Evolutionary conservation across 23 red algal species (phyloP), one percentile per base, ranked within the genome.

Genomic region (Gracilaria vermiculophylla): DNA sequence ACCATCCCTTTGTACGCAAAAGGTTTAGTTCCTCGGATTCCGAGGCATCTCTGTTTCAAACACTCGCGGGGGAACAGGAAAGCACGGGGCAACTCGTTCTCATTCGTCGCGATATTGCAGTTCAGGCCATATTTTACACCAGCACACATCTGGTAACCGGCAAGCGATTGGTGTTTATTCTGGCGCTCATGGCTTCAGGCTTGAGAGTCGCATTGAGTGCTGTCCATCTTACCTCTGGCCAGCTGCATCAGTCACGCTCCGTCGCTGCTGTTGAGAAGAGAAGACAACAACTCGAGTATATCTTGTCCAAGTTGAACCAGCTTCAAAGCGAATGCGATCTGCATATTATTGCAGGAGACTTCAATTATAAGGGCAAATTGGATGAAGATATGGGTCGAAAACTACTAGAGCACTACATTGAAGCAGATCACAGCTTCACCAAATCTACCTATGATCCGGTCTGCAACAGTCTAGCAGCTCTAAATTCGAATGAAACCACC

Each of bases 261-360:
- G 16, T 34, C 2, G 34, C 34, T n/a, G 64, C 64, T 5, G 37
- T 69, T 40, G 64, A 69, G 4, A 69, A 69, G 14, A 36, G 64
- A 5, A 6, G 37, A 1, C 32, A 69, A 25, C 64, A 69, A 42
- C 64, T 69, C 2, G 20, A 69, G 21, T 69, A 69, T 25, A 21
- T 69, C 11, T 19, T 69, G 1, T 69, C 64, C 34, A 69, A 69
- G 27, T 2, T 69, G 64, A 34, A 69, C 13, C 64, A 41, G 64
- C 37, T 69, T 69, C 34, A 40, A 36, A 41, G 40, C 32, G 64
- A 42, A 36, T 69, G 13, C 33, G 64, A 69, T 69, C 34, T 69
- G 64, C 64, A 69, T 69, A 21, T 69, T 34, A 42, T 69, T 69
- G 64, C 37, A 2, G 64, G 64, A 21, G 64, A 69, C 64, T 69